A percentile compares a stretch with the other conserved stretches of the same genome.
Conservation (phyloP, 768 basidiomycete species). For the Myochromella boudieri region DNA sequence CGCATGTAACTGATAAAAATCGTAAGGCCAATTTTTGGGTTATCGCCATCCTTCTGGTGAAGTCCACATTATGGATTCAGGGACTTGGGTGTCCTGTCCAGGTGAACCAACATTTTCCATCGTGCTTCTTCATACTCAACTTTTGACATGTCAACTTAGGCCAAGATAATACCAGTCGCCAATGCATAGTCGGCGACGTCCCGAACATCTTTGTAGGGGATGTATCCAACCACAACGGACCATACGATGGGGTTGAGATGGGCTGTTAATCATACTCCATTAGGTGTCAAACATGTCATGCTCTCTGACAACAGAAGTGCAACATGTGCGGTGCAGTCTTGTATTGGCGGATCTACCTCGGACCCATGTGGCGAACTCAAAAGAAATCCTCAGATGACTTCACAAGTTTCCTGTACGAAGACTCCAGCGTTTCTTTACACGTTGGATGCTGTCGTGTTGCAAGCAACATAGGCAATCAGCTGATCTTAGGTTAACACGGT, state of each 20-base stretch:
- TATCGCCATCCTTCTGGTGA: slow-evolving; percentile 48
- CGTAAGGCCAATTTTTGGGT: slow-evolving; percentile 31
- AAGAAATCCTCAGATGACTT: slow-evolving; percentile 4
- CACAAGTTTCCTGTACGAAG: too few relatives aligned
- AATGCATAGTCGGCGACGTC: slow-evolving; percentile 56
- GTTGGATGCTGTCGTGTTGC: too few relatives aligned
- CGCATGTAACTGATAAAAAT: not conserved
- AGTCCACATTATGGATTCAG: slow-evolving; percentile 47
- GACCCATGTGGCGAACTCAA: not conserved
- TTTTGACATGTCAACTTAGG: slow-evolving; percentile 30
- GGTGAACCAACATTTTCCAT: slow-evolving; percentile 27
- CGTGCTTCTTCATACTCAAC: not conserved
- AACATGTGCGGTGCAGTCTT: not conserved
- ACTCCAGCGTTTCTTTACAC: not conserved
- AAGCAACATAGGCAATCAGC: too few relatives aligned
- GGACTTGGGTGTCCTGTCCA: slow-evolving; percentile 56
- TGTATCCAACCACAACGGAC: slow-evolving; percentile 47
- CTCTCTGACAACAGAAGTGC: too few relatives aligned
- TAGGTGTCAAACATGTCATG: too few relatives aligned
- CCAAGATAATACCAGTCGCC: slow-evolving; percentile 53
- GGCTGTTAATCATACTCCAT: slow-evolving; percentile 19
- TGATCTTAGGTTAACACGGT: too few relatives aligned
- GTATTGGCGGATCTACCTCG: not conserved
- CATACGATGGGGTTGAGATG: slow-evolving; percentile 30
- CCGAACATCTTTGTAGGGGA: slow-evolving; percentile 45